Percentiles rank a stretch among this genome's conserved stretches.
Evolutionary conservation across 75 land plant genomes (phyloP).

Genomic region (Larix kaempferi): DNA sequence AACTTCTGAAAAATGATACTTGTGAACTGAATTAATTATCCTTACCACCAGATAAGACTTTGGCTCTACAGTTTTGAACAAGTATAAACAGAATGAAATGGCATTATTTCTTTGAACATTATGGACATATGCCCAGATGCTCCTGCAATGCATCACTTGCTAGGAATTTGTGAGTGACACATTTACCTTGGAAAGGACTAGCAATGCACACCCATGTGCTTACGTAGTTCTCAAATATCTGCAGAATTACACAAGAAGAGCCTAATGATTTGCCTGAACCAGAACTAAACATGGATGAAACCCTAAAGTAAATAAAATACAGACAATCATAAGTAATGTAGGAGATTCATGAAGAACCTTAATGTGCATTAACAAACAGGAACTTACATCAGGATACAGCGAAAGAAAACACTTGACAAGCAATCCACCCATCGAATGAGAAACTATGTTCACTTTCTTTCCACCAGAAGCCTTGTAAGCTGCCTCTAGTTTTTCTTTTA

Average conservation of each 20-base stretch:
- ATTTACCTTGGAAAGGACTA: conserved; percentile 84
- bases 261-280: neutral
- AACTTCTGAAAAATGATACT: neutral
- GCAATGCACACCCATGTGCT: conserved; percentile 83
- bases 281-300: neutral
- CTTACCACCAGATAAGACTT: neutral
- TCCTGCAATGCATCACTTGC: neutral
- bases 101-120: neutral
- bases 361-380: conserved; percentile 8
- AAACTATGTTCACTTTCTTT: conserved; percentile 81
- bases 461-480: conserved; percentile 77
- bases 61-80: neutral
- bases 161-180: neutral
- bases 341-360: neutral
- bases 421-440: conserved; percentile 99
- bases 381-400: conserved; percentile 82
- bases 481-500: conserved; percentile 63
- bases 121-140: neutral
- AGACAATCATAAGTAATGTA: neutral
- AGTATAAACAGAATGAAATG: neutral
- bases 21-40: neutral
- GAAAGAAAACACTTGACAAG: conserved; percentile 86
- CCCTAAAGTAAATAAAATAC: neutral
- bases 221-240: conserved; percentile 81
- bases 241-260: conserved; percentile 11